Evolutionary conservation across 75 land plant genomes (phyloP).

Genomic region (Ceratopteris richardii): DNA sequence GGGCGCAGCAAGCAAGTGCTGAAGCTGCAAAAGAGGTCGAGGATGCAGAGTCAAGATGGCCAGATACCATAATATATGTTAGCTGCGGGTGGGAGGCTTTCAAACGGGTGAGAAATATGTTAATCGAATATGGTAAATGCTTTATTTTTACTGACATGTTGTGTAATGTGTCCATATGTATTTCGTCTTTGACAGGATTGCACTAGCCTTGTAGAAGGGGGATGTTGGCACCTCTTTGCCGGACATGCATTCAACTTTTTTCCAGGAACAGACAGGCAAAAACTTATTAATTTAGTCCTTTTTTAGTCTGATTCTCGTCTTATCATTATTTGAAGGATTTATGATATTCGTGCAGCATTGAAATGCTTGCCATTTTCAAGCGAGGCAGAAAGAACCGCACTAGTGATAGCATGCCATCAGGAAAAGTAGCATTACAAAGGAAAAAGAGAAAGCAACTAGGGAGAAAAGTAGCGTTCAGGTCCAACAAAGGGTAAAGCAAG

Average conservation of each 20-base stretch:
- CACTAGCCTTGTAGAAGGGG: constrained; percentile 42
- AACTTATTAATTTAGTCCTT: no score
- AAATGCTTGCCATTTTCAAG: constrained; percentile 81
- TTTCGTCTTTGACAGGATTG: constrained; percentile 63
- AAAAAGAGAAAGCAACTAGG: no score
- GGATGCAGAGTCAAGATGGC: constrained; percentile 48
- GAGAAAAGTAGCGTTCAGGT: no score
- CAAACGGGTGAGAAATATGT: constrained; percentile 70
- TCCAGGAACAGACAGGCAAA: constrained; percentile 94
- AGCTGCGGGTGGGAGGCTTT: constrained; percentile 99
- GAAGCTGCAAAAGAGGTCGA: constrained; percentile 23
- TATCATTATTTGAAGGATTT: constrained; percentile 3
- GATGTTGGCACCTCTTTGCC: constrained; percentile 75
- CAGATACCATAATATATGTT: constrained; percentile 77
- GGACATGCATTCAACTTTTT: constrained; percentile 95
- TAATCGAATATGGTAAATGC: no score
- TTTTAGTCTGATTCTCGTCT: neutral
- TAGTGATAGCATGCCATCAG: constrained; percentile 14
- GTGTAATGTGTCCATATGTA: no score
- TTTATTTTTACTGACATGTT: neutral
- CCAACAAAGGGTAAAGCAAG: no score
- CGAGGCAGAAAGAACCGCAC: constrained; percentile 28
- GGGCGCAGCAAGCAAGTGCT: constrained; percentile 60
- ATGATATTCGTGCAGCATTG: constrained; percentile 50
- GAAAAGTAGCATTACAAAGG: no score